A percentile compares a stretch with the other conserved stretches of the same genome.
Evolutionary conservation across 331 rosid species (phyloP).

Genomic region (Cucumis variabilis): DNA sequence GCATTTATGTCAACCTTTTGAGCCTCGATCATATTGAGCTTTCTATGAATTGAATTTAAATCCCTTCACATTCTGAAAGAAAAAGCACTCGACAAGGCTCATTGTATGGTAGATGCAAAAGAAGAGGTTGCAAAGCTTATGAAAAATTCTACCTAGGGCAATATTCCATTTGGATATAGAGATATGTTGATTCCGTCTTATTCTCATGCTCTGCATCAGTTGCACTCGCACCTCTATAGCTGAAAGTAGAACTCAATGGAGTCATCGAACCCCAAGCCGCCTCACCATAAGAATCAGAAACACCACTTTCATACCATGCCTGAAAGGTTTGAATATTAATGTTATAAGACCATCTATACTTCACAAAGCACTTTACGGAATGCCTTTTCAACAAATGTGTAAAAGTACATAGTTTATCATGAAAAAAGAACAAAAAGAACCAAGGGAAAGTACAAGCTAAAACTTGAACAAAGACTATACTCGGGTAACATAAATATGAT

Average conservation of each 20-base stretch:
- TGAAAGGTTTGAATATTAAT: slow-evolving; percentile 51
- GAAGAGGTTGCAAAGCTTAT: slow-evolving; percentile 6
- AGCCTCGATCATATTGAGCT: not conserved
- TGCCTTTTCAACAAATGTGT: not conserved
- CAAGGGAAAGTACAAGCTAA: too few relatives aligned
- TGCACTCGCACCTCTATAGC: slow-evolving; percentile 57
- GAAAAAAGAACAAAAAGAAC: not conserved
- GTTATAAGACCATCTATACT: slow-evolving; percentile 29
- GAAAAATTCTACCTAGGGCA: slow-evolving; percentile 77
- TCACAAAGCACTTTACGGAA: not conserved
- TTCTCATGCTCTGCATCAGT: slow-evolving; percentile 68
- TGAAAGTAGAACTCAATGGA: slow-evolving; percentile 70
- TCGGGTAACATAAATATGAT: too few relatives aligned
- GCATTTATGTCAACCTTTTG: not conserved
- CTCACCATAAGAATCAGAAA: slow-evolving; percentile 65
- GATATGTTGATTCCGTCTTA: slow-evolving; percentile 84
- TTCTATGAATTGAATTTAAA: slow-evolving; percentile 17
- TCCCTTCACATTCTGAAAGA: slow-evolving; percentile 5
- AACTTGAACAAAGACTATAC: too few relatives aligned
- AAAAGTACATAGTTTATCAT: not conserved
- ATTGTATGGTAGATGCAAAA: not conserved
- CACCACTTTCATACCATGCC: slow-evolving; percentile 99
- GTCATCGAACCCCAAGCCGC: slow-evolving; percentile 67
- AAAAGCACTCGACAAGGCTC: not conserved
- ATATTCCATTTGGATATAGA: slow-evolving; percentile 98